Evolutionary conservation across 805 yeast genomes (phyloP).

Genomic region (Cyberlindnera lachancei): DNA sequence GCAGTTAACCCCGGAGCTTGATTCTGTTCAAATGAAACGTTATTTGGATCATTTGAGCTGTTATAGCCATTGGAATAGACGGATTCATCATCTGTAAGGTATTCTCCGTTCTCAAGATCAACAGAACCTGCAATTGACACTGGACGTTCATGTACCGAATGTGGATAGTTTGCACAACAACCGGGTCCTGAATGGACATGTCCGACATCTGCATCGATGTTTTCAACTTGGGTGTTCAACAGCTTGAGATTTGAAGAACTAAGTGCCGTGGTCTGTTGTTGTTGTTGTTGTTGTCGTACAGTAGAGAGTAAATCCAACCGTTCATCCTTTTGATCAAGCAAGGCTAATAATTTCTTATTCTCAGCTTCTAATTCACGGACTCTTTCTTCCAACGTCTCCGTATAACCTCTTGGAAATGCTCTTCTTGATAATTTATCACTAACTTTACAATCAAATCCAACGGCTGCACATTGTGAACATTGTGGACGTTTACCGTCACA

Average conservation of each 20-base stretch:
- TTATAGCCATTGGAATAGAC: conserved; percentile 14
- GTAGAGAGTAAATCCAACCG: conserved; percentile 37
- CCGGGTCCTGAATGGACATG: conserved; percentile 46
- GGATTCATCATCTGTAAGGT: conserved; percentile 40
- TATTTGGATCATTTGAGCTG: conserved; percentile 10
- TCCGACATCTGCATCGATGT: conserved; percentile 20
- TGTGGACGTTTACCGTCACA: conserved; percentile 69
- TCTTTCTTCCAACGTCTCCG: conserved; percentile 82
- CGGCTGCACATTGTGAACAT: conserved; percentile 77
- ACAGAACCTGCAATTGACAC: conserved; percentile 61
- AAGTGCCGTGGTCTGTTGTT: no score
- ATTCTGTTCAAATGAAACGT: conserved; percentile 48
- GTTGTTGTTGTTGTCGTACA: conserved; percentile 16
- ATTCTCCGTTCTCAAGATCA: conserved; percentile 37
- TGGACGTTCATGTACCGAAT: conserved; percentile 50
- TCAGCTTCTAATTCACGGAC: conserved; percentile 82
- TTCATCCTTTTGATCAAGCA: conserved; percentile 58
- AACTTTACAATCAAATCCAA: conserved; percentile 84
- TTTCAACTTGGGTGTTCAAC: conserved; percentile 22
- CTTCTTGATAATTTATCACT: conserved; percentile 78
- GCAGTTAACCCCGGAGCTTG: conserved; percentile 79
- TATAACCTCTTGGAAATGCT: conserved; percentile 88
- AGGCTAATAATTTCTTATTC: conserved; percentile 58
- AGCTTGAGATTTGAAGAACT: conserved; percentile 29
- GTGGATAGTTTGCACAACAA: conserved; percentile 47